Evolutionary conservation across 805 yeast species (phyloP).

Genomic region (Cyberlindnera galapagoensis): DNA sequence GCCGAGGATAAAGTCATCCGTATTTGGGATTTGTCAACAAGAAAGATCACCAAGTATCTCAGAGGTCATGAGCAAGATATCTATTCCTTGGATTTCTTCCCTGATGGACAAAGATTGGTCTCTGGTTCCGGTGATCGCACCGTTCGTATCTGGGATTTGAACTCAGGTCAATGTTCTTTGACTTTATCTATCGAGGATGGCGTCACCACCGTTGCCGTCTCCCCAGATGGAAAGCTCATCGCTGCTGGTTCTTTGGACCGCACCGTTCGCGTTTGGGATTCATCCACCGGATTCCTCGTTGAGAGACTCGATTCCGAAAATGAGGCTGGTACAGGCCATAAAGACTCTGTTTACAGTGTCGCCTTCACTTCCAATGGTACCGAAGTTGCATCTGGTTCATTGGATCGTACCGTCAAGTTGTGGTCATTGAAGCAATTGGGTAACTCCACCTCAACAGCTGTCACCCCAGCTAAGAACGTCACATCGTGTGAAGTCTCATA

Average conservation of each 20-base stretch:
- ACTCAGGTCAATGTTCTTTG: constrained; percentile 80
- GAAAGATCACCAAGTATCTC: constrained; percentile 78
- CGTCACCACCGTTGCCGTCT: constrained; percentile 94
- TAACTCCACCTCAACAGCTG: constrained; percentile 31
- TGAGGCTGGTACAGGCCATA: constrained; percentile 87
- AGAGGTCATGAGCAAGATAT: constrained; percentile 97
- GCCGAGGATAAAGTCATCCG: constrained; percentile 87
- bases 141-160: constrained; percentile 93
- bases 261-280: constrained; percentile 96
- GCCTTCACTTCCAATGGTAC: constrained; percentile 88
- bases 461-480: constrained; percentile 33
- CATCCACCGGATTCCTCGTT: constrained; percentile 83
- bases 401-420: constrained; percentile 91
- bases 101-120: constrained; percentile 87
- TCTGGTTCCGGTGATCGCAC: constrained; percentile 97
- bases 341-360: constrained; percentile 92
- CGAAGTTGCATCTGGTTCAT: constrained; percentile 89
- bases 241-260: constrained; percentile 97
- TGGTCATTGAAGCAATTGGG: constrained; percentile 76
- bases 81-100: constrained; percentile 90
- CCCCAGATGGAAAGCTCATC: constrained; percentile 88
- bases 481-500: constrained; percentile 84
- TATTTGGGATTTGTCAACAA: constrained; percentile 89
- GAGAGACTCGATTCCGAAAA: constrained; percentile 89
- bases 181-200: constrained; percentile 94